These are phyloP conservation scores for Chaetomium olivaceum DNA, from an alignment of 2,329 filamentous ascomycete species.

Conservation along the genomic window DNA sequence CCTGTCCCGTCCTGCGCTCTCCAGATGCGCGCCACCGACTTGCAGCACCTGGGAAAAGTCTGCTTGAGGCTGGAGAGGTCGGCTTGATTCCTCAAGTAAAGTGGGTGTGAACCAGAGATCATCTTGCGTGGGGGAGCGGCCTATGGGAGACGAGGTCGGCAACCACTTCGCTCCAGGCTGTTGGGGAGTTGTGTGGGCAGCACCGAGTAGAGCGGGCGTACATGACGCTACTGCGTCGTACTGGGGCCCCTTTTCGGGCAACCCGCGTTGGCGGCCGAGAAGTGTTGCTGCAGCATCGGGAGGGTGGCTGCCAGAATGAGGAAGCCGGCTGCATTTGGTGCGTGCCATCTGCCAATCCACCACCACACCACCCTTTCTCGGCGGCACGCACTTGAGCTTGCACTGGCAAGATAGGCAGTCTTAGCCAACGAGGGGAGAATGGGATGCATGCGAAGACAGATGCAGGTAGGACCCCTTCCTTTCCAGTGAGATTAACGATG, in stretches of 20 bases:
- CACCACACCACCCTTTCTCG: neutral
- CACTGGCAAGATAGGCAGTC: neutral
- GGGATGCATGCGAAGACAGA: neutral
- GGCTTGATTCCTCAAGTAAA: neutral
- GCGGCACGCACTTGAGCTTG: neutral
- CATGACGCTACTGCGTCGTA: conserved; percentile 14
- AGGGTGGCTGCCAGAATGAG: conserved; percentile 1
- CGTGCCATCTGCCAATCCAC: neutral
- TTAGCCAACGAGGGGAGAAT: neutral
- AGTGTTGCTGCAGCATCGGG: neutral
- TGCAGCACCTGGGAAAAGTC: neutral
- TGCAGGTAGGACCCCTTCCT: conserved; percentile 12
- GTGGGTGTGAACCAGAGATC: conserved; percentile 1
- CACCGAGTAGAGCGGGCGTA: neutral
- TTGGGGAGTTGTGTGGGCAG: neutral
- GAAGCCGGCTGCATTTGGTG: conserved; percentile 2
- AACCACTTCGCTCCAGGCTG: neutral
- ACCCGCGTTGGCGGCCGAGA: conserved; percentile 9
- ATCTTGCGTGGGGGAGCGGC: neutral
- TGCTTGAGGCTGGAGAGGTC: neutral
- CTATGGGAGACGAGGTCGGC: neutral
- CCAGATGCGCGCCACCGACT: neutral
- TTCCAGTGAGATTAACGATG: neutral
- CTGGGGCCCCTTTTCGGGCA: conserved; percentile 16
- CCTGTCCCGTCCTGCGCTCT: neutral